A percentile compares a stretch with the other conserved stretches of the same genome.
Evolutionary conservation across 306 rosid species (phyloP).

Genomic region (Aeschynomene evenia): DNA sequence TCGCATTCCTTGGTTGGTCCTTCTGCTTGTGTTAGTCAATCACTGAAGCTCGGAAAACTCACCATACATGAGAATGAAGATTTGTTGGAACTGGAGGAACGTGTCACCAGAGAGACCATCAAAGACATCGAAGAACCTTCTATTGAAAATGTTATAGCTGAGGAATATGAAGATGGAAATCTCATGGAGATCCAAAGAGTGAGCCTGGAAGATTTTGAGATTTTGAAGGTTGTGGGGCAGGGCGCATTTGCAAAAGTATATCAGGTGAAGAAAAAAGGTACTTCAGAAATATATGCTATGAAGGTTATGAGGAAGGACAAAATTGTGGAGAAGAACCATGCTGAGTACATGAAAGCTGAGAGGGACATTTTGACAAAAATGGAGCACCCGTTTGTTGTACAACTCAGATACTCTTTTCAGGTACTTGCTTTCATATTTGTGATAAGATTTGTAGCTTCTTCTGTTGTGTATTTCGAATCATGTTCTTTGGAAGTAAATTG

Average conservation of each 20-base stretch:
- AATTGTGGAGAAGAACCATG: slow-evolving; percentile 95
- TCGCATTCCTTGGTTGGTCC: slow-evolving; percentile 97
- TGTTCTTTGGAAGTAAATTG: slow-evolving; percentile 15
- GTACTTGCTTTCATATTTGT: slow-evolving; percentile 42
- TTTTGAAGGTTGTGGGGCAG: slow-evolving; percentile 95
- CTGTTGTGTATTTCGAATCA: background rate
- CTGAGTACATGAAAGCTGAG: slow-evolving; percentile 98
- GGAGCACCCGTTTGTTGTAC: slow-evolving; percentile 85
- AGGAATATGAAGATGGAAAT: slow-evolving; percentile 41
- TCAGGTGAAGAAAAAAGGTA: slow-evolving; percentile 91
- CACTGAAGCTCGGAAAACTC: slow-evolving; percentile 75
- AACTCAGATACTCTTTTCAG: slow-evolving; percentile 95
- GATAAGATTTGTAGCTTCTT: background rate
- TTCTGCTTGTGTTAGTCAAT: slow-evolving; percentile 70
- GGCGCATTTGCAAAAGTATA: slow-evolving; percentile 97
- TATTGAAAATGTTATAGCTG: slow-evolving; percentile 11
- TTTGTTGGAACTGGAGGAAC: slow-evolving; percentile 44
- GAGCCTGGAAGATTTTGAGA: slow-evolving; percentile 84
- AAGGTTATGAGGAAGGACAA: slow-evolving; percentile 98
- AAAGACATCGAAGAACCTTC: slow-evolving; percentile 46
- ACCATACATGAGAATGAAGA: slow-evolving; percentile 61
- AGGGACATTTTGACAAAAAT: slow-evolving; percentile 82
- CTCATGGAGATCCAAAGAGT: slow-evolving; percentile 46
- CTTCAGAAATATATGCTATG: slow-evolving; percentile 92
- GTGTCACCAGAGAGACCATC: slow-evolving; percentile 31